Base-by-base conservation (phyloP, 169 alveolate genomes). In the Eimeria zaria region DNA sequence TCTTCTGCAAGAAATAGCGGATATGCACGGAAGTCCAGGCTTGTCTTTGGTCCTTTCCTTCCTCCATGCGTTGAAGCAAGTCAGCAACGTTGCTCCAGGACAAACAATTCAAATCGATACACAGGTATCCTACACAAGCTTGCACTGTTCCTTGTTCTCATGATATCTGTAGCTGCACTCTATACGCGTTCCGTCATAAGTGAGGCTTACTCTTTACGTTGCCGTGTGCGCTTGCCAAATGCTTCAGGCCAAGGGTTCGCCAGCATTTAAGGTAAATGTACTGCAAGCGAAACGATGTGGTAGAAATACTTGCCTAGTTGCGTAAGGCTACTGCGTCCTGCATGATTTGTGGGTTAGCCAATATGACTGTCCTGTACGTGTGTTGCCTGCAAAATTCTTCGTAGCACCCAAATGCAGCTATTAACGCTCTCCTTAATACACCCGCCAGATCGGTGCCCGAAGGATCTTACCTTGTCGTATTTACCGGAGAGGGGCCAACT, bases 61-160 rank as follows among this genome's bases (percentile, higher is more conserved):
- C 41, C 93, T 85, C 41, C 36, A 85, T 81, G 33, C 93, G 76
- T 85, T 85, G 73, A 85, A 85, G 81, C 93, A 85, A 85, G 93
- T 85, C 64, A 60, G 81, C 93, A 39, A 36, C 20, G 93, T 85
- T 39, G 93, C 93, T 60, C 93, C 93, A 33, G 93, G 93, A 16
- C 93, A 85, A 85, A 85, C 93, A 3, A 55, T 85, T 85, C 81
- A 46, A 36, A 85, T 85, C 41, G 62, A 85, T 36, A 85, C 93
- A 53, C 76, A 85, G 93, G 93, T 85, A 60, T 22, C 9, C 9
- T 30, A 78, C 41, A 41, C 64, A 27, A 78, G 12, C 36, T 44
- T 16, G 88, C 6, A 5, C 41, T 78, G 58, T n/a, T 30, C 67
- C 41, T 30, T 44, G 27, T 46, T 36, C 30, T 36, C 24, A 20